Evolutionary conservation across 2,329 filamentous ascomycete genomes (phyloP).

Genomic region (Diplodia scrobiculata): DNA sequence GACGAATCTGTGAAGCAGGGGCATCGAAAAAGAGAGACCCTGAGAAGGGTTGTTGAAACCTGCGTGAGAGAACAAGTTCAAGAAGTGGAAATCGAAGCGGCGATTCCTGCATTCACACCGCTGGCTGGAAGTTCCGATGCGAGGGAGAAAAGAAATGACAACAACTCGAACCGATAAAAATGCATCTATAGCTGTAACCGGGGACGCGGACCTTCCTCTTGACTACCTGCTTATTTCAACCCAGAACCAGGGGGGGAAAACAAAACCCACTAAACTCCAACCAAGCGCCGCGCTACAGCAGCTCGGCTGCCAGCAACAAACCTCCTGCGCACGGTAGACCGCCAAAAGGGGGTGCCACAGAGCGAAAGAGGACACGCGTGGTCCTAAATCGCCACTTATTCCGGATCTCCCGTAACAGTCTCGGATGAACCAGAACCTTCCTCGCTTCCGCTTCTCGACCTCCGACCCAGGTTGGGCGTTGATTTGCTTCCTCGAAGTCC

Average conservation of each 20-base stretch:
- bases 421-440: not conserved
- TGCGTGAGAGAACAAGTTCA: not conserved
- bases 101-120: not conserved
- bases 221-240: not conserved
- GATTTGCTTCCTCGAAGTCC: conserved; percentile 6
- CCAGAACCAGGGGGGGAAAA: not conserved
- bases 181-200: conserved; percentile 4
- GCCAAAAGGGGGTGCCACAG: not conserved
- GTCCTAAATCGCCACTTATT: not conserved
- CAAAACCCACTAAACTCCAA: conserved; percentile 1
- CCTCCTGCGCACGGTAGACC: not conserved
- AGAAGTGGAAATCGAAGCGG: not conserved
- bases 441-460: not conserved
- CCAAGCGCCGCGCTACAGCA: not conserved
- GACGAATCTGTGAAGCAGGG: not conserved
- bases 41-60: not conserved
- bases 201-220: not conserved
- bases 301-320: not conserved
- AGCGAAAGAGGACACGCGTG: not conserved
- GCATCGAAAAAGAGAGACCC: not conserved
- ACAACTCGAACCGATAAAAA: not conserved
- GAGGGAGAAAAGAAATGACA: not conserved
- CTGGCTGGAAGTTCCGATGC: not conserved
- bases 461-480: not conserved
- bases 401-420: not conserved